Evolutionary conservation across 768 basidiomycete genomes (phyloP).

Genomic region (Kwoniella dejecticola): DNA sequence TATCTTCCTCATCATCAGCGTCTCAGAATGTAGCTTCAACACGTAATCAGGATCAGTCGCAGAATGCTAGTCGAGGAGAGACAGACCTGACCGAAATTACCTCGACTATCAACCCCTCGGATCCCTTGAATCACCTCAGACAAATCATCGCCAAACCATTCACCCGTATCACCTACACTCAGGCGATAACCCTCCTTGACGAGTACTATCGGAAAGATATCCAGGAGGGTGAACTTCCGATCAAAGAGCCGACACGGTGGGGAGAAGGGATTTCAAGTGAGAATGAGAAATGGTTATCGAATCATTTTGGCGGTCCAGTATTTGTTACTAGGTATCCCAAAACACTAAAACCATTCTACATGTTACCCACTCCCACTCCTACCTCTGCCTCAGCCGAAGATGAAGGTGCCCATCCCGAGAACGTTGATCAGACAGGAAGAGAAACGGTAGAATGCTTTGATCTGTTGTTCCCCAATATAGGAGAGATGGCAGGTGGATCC

Average conservation of each 20-base stretch:
- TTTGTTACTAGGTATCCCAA: constrained; percentile 91
- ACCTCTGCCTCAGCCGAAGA: background rate
- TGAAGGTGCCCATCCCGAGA: constrained; percentile 9
- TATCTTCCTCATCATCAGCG: background rate
- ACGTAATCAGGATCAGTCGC: too few species aligned
- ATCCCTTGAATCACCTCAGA: constrained; percentile 51
- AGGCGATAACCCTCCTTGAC: constrained; percentile 68
- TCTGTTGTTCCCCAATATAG: constrained; percentile 79
- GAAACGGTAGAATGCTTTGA: constrained; percentile 92
- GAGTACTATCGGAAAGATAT: constrained; percentile 58
- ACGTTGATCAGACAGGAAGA: constrained; percentile 59
- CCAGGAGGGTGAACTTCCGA: constrained; percentile 61
- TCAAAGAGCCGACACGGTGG: constrained; percentile 59
- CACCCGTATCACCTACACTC: constrained; percentile 74
- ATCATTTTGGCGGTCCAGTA: constrained; percentile 71
- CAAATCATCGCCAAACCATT: constrained; percentile 63
- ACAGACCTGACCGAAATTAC: too few species aligned
- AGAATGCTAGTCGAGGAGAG: too few species aligned
- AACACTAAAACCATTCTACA: constrained; percentile 89
- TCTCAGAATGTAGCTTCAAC: too few species aligned
- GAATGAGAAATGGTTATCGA: constrained; percentile 89
- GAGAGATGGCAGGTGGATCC: constrained; percentile 90
- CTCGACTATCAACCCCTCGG: too few species aligned
- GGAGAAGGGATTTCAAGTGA: constrained; percentile 78
- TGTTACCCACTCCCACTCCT: constrained; percentile 59